phyloP scores from a whole-genome alignment of 768 basidiomycete species.

The Phanerodontia chrysosporium region DNA sequence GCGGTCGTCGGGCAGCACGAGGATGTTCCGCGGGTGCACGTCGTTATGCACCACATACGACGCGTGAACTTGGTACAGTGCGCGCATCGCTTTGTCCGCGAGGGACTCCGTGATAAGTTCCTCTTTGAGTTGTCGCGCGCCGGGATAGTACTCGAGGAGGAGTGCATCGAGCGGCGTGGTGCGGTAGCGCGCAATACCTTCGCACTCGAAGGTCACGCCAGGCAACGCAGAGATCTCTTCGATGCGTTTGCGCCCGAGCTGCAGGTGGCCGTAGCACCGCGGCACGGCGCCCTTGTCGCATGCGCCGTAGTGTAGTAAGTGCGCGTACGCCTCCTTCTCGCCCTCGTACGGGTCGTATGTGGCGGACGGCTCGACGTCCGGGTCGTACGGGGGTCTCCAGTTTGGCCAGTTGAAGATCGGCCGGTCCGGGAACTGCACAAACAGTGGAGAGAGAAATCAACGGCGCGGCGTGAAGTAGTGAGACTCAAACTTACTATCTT shows the following conservation, averaged over 20 bases:
- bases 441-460: neutral
- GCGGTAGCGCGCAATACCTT: neutral
- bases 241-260: conserved; percentile 4
- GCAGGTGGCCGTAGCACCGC: conserved; percentile 12
- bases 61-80: conserved; percentile 4
- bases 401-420: neutral
- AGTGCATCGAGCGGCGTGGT: neutral
- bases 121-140: neutral
- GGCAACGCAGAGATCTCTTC: neutral
- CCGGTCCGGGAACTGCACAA: neutral
- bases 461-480: neutral
- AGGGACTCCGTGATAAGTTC: conserved; percentile 1
- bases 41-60: conserved; percentile 13
- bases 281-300: conserved; percentile 8
- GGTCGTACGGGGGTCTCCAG: neutral
- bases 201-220: neutral
- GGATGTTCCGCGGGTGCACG: neutral
- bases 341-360: too few relatives aligned
- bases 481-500: neutral
- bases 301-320: too few relatives aligned
- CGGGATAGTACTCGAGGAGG: conserved; percentile 12
- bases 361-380: neutral
- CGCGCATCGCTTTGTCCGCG: conserved; percentile 8
- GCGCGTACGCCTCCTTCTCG: too few relatives aligned
- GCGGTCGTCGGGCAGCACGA: conserved; percentile 1